phyloP scores from a whole-genome alignment of 495 filamentous ascomycete species.

The Opeltia flavorubescens region DNA sequence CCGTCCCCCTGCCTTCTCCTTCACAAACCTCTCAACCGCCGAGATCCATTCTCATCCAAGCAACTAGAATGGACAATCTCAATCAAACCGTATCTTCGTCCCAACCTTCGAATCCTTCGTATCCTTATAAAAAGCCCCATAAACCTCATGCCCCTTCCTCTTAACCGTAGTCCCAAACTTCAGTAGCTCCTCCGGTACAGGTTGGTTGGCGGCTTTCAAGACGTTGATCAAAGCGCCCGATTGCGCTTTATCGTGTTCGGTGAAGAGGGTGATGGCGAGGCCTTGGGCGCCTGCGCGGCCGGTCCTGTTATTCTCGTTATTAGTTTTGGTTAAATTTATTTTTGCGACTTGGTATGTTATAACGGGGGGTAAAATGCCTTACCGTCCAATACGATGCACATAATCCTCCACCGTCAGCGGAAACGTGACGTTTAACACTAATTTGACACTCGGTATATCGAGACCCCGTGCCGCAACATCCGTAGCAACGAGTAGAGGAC shows the following conservation, averaged over 20 bases:
- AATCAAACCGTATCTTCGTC: constrained; percentile 85
- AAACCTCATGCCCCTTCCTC: constrained; percentile 88
- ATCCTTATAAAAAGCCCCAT: constrained; percentile 88
- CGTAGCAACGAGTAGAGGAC: constrained; percentile 94
- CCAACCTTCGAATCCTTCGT: constrained; percentile 52
- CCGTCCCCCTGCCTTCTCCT: too few species aligned
- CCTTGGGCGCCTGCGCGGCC: constrained; percentile 80
- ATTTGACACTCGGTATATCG: constrained; percentile 85
- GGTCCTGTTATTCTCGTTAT: constrained; percentile 30
- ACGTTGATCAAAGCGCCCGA: constrained; percentile 88
- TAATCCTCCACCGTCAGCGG: constrained; percentile 68
- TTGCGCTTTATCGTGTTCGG: constrained; percentile 79
- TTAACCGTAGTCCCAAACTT: constrained; percentile 98
- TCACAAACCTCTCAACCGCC: too few species aligned
- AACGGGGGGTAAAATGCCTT: not conserved
- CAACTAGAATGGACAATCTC: too few species aligned
- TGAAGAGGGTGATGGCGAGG: constrained; percentile 81
- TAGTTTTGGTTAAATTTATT: not conserved
- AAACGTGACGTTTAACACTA: constrained; percentile 80
- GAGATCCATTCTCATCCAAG: too few species aligned
- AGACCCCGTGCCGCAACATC: constrained; percentile 96
- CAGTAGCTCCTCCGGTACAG: constrained; percentile 72
- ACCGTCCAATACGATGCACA: constrained; percentile 84
- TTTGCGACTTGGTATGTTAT: not conserved
- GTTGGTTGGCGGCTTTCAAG: constrained; percentile 73